Evolutionary conservation across 495 filamentous ascomycete species (phyloP).

Genomic region (Penicillium desertorum): DNA sequence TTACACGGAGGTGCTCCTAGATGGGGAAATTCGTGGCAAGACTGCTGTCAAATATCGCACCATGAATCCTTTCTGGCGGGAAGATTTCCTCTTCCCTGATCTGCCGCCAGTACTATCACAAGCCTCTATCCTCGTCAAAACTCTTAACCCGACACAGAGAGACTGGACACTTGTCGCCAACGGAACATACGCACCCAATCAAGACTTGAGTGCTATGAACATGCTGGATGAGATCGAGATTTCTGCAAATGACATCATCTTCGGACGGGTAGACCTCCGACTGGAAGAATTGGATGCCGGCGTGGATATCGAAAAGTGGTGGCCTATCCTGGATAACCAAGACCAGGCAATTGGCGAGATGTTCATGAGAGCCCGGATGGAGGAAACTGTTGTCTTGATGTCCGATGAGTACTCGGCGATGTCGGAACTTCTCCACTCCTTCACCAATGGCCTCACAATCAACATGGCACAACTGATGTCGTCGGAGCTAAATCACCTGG

Average conservation of each 20-base stretch:
- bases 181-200: slow-evolving; percentile 44
- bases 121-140: slow-evolving; percentile 80
- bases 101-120: slow-evolving; percentile 77
- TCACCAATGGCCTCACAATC: slow-evolving; percentile 77
- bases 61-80: slow-evolving; percentile 88
- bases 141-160: slow-evolving; percentile 51
- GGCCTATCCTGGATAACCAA: slow-evolving; percentile 72
- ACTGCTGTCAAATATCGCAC: slow-evolving; percentile 81
- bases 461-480: slow-evolving; percentile 81
- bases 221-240: slow-evolving; percentile 53
- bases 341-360: slow-evolving; percentile 80
- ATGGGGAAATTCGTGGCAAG: slow-evolving; percentile 82
- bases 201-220: slow-evolving; percentile 43
- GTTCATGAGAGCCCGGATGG: slow-evolving; percentile 77
- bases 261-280: slow-evolving; percentile 78
- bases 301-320: slow-evolving; percentile 87
- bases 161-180: slow-evolving; percentile 54
- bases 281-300: slow-evolving; percentile 79
- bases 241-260: slow-evolving; percentile 56
- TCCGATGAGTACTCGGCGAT: slow-evolving; percentile 80
- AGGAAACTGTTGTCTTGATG: slow-evolving; percentile 87
- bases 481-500: slow-evolving; percentile 71
- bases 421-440: slow-evolving; percentile 80
- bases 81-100: slow-evolving; percentile 85
- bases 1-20: slow-evolving; percentile 88